These are phyloP conservation scores for Fusarium sp. DNA, from an alignment of 2,329 filamentous ascomycete genomes.

Conservation along the genomic window DNA sequence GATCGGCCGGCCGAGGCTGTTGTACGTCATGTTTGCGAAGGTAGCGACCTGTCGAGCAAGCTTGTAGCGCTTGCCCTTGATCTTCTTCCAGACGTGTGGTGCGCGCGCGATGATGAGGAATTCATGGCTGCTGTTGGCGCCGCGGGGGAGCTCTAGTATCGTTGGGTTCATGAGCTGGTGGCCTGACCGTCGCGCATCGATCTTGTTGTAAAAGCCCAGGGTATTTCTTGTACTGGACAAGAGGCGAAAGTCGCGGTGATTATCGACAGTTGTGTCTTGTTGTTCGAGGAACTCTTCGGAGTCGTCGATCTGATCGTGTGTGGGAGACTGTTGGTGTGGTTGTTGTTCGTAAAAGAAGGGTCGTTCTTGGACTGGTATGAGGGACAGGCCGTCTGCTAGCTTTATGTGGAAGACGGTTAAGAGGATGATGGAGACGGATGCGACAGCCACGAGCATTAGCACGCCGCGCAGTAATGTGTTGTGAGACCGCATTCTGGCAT, in stretches of 20 bases:
- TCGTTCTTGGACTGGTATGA: constrained; percentile 20
- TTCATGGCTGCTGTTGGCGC: constrained; percentile 21
- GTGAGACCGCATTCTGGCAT: constrained; percentile 29
- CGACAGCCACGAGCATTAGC: constrained; percentile 23
- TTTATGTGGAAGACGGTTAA: constrained; percentile 31
- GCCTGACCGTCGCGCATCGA: constrained; percentile 25
- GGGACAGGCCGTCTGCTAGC: constrained; percentile 14
- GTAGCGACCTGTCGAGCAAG: constrained; percentile 35
- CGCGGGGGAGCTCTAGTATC: constrained; percentile 30
- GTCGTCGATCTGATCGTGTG: constrained; percentile 1
- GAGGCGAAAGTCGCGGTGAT: constrained; percentile 27
- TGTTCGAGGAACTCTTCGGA: constrained; percentile 6
- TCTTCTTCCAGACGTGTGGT: constrained; percentile 15
- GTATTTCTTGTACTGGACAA: constrained; percentile 35
- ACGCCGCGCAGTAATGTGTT: constrained; percentile 21
- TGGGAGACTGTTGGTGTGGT: constrained; percentile 3
- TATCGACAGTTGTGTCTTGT: background rate
- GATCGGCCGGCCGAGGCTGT: constrained; percentile 12
- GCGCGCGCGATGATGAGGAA: constrained; percentile 38
- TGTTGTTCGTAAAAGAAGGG: constrained; percentile 35
- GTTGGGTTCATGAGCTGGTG: constrained; percentile 39
- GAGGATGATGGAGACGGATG: constrained; percentile 12
- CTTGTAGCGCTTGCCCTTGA: constrained; percentile 22
- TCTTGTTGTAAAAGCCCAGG: constrained; percentile 39
- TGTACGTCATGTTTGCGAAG: constrained; percentile 34